Evolutionary conservation across 2,329 filamentous ascomycete genomes (phyloP), one percentile per base, ranked within the genome.

Genomic region (Colletotrichum incanum): DNA sequence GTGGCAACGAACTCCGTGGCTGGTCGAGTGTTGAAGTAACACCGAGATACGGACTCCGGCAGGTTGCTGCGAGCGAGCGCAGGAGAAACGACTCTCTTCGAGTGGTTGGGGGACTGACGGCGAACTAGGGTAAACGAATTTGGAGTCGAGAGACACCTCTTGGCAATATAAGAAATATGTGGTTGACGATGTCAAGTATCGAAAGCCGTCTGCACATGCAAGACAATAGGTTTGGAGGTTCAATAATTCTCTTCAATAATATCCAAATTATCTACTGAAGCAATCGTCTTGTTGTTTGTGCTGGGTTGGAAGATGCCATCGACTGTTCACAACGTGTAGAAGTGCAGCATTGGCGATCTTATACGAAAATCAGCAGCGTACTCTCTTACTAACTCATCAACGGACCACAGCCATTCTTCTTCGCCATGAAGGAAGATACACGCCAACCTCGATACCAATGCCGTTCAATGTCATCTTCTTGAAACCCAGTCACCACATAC

Each of bases 401-500:
- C 43, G 28, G n/a, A 34, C n/a, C 5, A n/a, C 39, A 39, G 26
- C 34, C 50, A 18, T 31, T 4, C 47, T 26, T 28, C 41, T 28
- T 54, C 34, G 41, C 20, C n/a, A 5, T 23, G 18, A 49, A 54
- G 49, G 37, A 65, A 43, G 28, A 31, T n/a, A 20, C 50, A 62
- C 49, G 14, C 14, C 26, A 58, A 52, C 34, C 59, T 63, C 52
- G 34, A 26, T 34, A 37, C 34, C 47, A 18, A 47, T 14, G 37
- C 68, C 41, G 52, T 50, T 63, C 58, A 39, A 43, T 47, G 58
- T 20, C 43, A 37, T 39, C 5, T 55, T 45, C 52, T 54, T 9
- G 43, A 49, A n/a, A 37, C 20, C 31, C 62, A 65, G 16, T 67
- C 71, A 68, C 56, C 43, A 55, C 73, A 59, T 68, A 11, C 49